Evolutionary conservation across 352 stramenopile species (phyloP).

Genomic region (Peronospora destructor): DNA sequence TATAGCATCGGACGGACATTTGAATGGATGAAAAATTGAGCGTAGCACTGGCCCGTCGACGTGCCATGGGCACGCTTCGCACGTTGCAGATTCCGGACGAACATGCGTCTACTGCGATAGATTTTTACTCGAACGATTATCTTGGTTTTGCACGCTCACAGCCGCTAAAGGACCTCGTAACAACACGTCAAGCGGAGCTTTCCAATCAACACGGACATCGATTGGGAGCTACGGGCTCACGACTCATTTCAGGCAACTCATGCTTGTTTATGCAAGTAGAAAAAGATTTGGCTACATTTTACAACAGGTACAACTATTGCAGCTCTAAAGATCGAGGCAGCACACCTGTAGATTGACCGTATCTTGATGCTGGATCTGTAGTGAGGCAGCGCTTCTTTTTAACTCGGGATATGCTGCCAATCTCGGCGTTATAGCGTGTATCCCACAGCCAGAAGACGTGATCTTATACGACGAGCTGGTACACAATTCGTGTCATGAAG

Average conservation of each 20-base stretch:
- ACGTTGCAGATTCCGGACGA: constrained; percentile 28
- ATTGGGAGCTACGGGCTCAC: constrained; percentile 81
- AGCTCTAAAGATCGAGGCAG: not conserved
- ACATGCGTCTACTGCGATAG: constrained; percentile 37
- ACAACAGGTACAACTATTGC: constrained; percentile 48
- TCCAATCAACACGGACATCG: constrained; percentile 18
- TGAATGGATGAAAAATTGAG: constrained; percentile 28
- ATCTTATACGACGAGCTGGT: constrained; percentile 95
- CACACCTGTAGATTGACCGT: not conserved
- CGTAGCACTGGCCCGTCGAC: constrained; percentile 25
- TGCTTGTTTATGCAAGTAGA: constrained; percentile 87
- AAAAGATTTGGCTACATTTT: constrained; percentile 70
- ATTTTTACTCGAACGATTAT: constrained; percentile 98
- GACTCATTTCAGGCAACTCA: constrained; percentile 93
- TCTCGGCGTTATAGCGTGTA: constrained; percentile 89
- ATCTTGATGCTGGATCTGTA: constrained; percentile 14
- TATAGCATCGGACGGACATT: too few relatives aligned
- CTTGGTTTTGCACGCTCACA: constrained; percentile 86
- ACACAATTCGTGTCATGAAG: constrained; percentile 96
- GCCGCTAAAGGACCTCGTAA: constrained; percentile 47
- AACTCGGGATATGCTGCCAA: constrained; percentile 97
- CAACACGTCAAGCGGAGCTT: constrained; percentile 36
- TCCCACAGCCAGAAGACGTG: constrained; percentile 83
- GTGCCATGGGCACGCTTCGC: constrained; percentile 50
- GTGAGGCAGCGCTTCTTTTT: constrained; percentile 89